These are phyloP conservation scores for Wickerhamomyces hampshirensis DNA, from an alignment of 805 yeast species.

Conservation along the genomic window DNA sequence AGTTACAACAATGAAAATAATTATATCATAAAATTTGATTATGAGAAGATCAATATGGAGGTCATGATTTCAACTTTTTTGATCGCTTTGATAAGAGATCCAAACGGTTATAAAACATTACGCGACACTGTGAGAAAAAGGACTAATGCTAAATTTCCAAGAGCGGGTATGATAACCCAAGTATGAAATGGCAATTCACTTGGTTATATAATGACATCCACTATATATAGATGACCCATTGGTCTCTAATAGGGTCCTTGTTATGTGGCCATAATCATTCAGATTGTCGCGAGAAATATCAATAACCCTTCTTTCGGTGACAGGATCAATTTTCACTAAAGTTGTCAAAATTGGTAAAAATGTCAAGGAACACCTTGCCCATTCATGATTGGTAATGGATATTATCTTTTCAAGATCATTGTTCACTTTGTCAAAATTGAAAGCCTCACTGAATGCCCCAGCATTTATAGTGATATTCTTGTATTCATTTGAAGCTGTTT, in stretches of 20 bases:
- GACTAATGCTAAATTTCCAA: too few relatives aligned
- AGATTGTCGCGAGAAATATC: slow-evolving; percentile 15
- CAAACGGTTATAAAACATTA: too few relatives aligned
- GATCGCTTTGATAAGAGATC: slow-evolving; percentile 10
- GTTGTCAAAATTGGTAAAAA: slow-evolving; percentile 19
- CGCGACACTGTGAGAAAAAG: too few relatives aligned
- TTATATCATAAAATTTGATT: slow-evolving; percentile 14
- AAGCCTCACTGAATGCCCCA: slow-evolving; percentile 17
- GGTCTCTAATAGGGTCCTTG: slow-evolving; percentile 12
- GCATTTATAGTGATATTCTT: slow-evolving; percentile 6
- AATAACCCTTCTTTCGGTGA: slow-evolving; percentile 18
- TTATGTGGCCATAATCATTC: slow-evolving; percentile 19
- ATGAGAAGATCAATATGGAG: slow-evolving; percentile 21
- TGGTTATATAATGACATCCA: slow-evolving; percentile 16
- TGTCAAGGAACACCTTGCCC: slow-evolving; percentile 24
- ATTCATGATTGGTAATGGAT: slow-evolving; percentile 14
- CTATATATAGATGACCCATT: slow-evolving; percentile 17
- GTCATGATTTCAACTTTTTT: slow-evolving; percentile 20
- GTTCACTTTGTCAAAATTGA: slow-evolving; percentile 8
- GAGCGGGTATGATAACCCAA: too few relatives aligned
- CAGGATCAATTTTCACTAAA: slow-evolving; percentile 17
- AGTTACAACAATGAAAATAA: slow-evolving; percentile 10
- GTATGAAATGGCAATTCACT: slow-evolving; percentile 1
- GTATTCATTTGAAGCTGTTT: neutral
- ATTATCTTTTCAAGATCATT: slow-evolving; percentile 7